phyloP scores from a whole-genome alignment of 2,329 filamentous ascomycete genomes.

The Clarireedia paspali region DNA sequence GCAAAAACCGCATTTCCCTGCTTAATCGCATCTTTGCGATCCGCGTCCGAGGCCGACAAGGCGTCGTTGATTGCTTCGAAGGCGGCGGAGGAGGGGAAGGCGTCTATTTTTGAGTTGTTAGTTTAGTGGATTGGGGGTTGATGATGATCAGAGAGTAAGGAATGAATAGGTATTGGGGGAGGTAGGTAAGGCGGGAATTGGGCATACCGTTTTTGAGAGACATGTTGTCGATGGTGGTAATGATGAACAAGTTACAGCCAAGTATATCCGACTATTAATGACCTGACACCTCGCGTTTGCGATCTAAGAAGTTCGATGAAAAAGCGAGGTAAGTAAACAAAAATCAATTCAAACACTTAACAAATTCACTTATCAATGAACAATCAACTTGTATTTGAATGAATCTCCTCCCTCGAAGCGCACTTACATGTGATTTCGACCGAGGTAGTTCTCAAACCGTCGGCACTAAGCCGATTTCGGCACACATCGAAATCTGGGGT shows the following conservation, averaged over 20 bases:
- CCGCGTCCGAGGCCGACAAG: constrained; percentile 60
- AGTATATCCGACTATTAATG: no score
- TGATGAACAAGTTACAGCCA: no score
- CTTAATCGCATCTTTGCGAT: constrained; percentile 83
- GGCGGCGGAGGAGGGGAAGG: constrained; percentile 82
- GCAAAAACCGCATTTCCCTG: constrained; percentile 80
- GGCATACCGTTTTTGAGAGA: constrained; percentile 7
- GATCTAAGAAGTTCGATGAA: no score
- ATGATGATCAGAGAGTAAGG: neutral
- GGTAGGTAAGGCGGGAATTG: neutral
- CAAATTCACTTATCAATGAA: neutral
- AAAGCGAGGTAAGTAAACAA: no score
- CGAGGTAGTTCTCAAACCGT: neutral
- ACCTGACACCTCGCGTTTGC: no score
- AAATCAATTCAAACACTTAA: no score
- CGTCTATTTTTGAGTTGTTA: constrained; percentile 41
- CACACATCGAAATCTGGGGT: neutral
- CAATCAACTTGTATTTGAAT: neutral
- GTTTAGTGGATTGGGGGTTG: neutral
- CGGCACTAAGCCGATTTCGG: neutral
- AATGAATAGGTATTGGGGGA: neutral
- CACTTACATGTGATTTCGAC: constrained; percentile 5
- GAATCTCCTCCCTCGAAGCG: neutral
- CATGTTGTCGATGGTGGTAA: neutral
- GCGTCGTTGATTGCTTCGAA: constrained; percentile 81